Evolutionary conservation across 208 protist species (phyloP), one percentile per base, ranked within the genome.

Genomic region (Wallacemonas sp.): DNA sequence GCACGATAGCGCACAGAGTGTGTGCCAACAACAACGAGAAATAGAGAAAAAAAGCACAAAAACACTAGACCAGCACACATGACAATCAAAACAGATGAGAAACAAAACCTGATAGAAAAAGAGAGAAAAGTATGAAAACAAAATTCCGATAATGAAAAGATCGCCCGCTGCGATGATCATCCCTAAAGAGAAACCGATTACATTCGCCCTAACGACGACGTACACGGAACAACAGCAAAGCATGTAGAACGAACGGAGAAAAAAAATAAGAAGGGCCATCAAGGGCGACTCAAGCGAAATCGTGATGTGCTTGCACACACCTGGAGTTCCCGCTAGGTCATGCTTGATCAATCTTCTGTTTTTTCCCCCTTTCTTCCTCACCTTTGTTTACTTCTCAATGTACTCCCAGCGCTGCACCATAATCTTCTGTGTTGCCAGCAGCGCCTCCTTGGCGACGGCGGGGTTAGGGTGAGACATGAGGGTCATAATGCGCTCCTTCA

Each of bases 381-480:
- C 33, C 55, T 4, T 15, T 22, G 21, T 27, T 28, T 79, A 65
- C 14, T 69, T 55, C 62, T 91, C 71, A 31, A 96, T 94, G 67
- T 83, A 97, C 77, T 97, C 91, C 91, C 91, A 97, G 1, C 88
- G 86, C 75, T 97, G 90, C 39, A 96, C 90, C 90, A 97, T 94
- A 42, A 97, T 92, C 72, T 97, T 97, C 73, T 97, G 94, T 26
- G 94, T 92, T 53, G 86, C 86, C 14, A 96, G 75, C 21, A 97
- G 78, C 21, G 94, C 94, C 66, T 97, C 84, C 75, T 96, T 95
- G 47, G 86, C 77, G 9, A 97, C 76, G 36, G 94, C 86, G 31
- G 79, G 65, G 54, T 88, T 82, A 1, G 54, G 17, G 66, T 94
- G 79, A 0, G 85, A 95, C 90, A 97, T 96, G 54, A 96, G 88